phyloP scores from a whole-genome alignment of 768 basidiomycete species.

The Chalciporus chontae region DNA sequence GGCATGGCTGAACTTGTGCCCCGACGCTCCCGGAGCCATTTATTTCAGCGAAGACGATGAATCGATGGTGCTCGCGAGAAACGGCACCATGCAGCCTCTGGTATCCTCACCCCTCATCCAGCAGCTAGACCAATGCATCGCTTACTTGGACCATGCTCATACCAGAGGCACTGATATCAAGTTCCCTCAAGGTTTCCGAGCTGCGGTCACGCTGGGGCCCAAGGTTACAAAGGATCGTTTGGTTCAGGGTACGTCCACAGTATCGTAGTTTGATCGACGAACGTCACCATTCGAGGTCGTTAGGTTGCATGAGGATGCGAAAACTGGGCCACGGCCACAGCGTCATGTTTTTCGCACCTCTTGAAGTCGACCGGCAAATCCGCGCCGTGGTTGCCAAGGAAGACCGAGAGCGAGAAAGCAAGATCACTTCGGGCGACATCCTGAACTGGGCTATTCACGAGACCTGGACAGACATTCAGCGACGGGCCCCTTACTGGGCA shows the following conservation, averaged over 20 bases:
- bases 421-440: conserved; percentile 26
- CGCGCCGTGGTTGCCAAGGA: conserved; percentile 18
- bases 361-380: conserved; percentile 36
- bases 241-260: conserved; percentile 26
- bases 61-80: conserved; percentile 21
- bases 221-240: conserved; percentile 35
- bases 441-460: conserved; percentile 42
- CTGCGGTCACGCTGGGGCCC: conserved; percentile 34
- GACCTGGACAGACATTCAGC: conserved; percentile 39
- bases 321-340: conserved; percentile 45
- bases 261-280: not conserved
- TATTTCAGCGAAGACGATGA: conserved; percentile 30
- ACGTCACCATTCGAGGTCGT: not conserved
- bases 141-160: conserved; percentile 37
- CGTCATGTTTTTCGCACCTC: conserved; percentile 42
- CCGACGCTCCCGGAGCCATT: conserved; percentile 16
- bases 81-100: conserved; percentile 19
- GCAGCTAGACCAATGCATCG: conserved; percentile 27
- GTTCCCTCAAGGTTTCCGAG: conserved; percentile 27
- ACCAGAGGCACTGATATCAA: conserved; percentile 38
- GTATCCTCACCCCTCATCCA: conserved; percentile 25
- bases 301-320: conserved; percentile 53
- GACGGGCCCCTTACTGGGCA: conserved; percentile 37
- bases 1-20: conserved; percentile 35
- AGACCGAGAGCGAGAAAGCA: not conserved